Percentiles rank a stretch among this genome's conserved stretches.
Conservation (phyloP, 371 early-diverging fungal species). For the Dichotomocladium elegans region DNA sequence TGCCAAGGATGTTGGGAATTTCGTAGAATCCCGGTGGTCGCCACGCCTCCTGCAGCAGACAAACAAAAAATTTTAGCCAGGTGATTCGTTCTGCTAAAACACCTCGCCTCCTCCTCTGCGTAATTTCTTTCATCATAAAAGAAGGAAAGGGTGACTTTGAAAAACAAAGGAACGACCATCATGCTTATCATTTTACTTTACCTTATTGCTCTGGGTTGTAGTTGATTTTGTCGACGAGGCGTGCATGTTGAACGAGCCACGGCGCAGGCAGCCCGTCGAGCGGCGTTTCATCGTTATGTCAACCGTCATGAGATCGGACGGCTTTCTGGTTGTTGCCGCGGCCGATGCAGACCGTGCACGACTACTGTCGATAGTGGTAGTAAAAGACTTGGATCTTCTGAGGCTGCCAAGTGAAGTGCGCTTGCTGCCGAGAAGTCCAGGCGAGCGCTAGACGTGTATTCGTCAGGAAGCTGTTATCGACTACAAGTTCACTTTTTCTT, state of each 20-base stretch:
- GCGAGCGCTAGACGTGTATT: conserved; percentile 3
- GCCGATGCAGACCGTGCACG: conserved; percentile 7
- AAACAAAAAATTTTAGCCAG: conserved; percentile 6
- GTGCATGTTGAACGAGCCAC: conserved; percentile 27
- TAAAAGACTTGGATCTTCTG: conserved; percentile 36
- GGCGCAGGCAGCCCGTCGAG: conserved; percentile 41
- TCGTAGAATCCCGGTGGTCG: neutral
- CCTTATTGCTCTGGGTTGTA: neutral
- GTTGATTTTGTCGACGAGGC: conserved; percentile 1
- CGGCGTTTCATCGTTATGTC: conserved; percentile 40
- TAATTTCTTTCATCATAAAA: no score
- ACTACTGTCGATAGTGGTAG: conserved; percentile 29
- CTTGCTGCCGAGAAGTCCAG: conserved; percentile 24
- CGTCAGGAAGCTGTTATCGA: no score
- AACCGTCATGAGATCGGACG: conserved; percentile 10
- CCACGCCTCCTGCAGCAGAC: conserved; percentile 1
- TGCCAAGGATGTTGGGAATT: conserved; percentile 44
- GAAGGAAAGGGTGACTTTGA: no score
- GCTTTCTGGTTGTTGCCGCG: conserved; percentile 1
- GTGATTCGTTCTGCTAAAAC: neutral
- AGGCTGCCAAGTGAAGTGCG: conserved; percentile 34
- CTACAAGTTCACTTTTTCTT: no score
- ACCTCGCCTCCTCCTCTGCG: no score
- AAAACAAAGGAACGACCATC: no score
- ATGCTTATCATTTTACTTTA: conserved; percentile 13